These are phyloP conservation scores for Colletotrichum sp. DNA, from an alignment of 2,329 filamentous ascomycete species.

Conservation along the genomic window DNA sequence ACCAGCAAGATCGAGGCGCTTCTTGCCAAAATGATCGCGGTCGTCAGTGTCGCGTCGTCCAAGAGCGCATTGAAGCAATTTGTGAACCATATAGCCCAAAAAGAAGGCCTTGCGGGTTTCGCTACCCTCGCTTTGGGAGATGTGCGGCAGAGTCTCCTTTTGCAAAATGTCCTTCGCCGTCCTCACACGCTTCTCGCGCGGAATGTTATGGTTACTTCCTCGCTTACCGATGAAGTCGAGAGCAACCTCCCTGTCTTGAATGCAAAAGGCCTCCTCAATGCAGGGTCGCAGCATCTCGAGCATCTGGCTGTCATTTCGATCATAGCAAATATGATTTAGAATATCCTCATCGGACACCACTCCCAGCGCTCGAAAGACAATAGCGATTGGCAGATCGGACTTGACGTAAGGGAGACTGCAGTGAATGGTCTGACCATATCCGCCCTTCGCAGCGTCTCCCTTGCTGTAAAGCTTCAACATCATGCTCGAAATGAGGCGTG, in stretches of 20 bases:
- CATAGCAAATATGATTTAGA: conserved; percentile 96
- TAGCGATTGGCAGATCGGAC: conserved; percentile 88
- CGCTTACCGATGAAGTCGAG: conserved; percentile 95
- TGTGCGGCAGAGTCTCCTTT: conserved; percentile 95
- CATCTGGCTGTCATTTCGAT: conserved; percentile 95
- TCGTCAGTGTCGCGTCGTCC: conserved; percentile 95
- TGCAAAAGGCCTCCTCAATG: conserved; percentile 95
- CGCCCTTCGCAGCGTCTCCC: conserved; percentile 78
- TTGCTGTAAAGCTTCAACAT: conserved; percentile 90
- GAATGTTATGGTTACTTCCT: conserved; percentile 69
- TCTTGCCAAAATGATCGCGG: conserved; percentile 98
- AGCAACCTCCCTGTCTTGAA: conserved; percentile 93
- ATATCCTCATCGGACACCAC: conserved; percentile 98
- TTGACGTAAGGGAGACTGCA: conserved; percentile 94
- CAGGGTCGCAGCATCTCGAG: conserved; percentile 96
- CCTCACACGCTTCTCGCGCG: conserved; percentile 83
- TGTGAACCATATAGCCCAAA: conserved; percentile 98
- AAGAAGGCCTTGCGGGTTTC: conserved; percentile 98
- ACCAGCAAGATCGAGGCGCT: conserved; percentile 93
- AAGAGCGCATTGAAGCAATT: conserved; percentile 89
- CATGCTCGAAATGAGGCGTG: conserved; percentile 89
- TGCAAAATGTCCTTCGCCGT: conserved; percentile 94
- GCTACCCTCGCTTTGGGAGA: conserved; percentile 92
- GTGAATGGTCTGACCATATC: conserved; percentile 86
- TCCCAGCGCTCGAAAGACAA: conserved; percentile 94